Percentiles rank a stretch among this genome's conserved stretches.
phyloP scores from a whole-genome alignment of 352 stramenopile species.

The Thalassiosira hispida region DNA sequence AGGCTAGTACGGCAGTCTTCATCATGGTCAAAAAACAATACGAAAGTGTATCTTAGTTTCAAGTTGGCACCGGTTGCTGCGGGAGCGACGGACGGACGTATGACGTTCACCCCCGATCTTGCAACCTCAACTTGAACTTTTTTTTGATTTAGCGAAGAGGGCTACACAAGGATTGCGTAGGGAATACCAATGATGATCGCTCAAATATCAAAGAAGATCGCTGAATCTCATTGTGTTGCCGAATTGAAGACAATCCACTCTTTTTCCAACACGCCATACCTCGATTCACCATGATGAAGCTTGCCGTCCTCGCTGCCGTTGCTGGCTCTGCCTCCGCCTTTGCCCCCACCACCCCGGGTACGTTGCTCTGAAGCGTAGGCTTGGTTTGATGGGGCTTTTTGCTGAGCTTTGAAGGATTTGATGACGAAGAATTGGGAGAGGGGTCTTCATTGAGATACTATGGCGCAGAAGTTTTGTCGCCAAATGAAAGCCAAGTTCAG shows the following conservation, averaged over 20 bases:
- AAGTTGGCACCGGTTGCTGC: neutral
- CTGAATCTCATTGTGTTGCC: neutral
- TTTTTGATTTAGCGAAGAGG: neutral
- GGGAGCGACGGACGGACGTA: constrained; percentile 3
- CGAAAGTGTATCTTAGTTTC: neutral
- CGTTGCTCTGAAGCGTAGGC: constrained; percentile 3
- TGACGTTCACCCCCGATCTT: constrained; percentile 25
- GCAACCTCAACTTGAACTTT: constrained; percentile 12
- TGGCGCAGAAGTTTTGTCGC: neutral
- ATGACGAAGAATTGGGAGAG: neutral
- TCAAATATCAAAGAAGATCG: neutral
- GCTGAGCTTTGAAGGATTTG: neutral
- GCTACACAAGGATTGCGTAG: neutral
- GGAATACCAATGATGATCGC: neutral
- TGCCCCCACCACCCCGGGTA: constrained; percentile 50
- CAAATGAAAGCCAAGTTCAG: no score
- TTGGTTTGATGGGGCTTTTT: neutral
- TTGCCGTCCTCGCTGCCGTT: constrained; percentile 66
- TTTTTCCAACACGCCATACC: neutral
- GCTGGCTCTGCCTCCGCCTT: constrained; percentile 66
- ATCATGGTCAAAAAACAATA: constrained; percentile 31
- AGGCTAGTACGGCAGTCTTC: constrained; percentile 50
- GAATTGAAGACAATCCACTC: neutral
- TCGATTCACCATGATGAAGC: constrained; percentile 71
- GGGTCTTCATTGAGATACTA: neutral